Percentiles rank a stretch among this genome's conserved stretches.
These are phyloP conservation scores for Fonsecaea nubica DNA, from an alignment of 2,329 filamentous ascomycete species.

Conservation along the genomic window DNA sequence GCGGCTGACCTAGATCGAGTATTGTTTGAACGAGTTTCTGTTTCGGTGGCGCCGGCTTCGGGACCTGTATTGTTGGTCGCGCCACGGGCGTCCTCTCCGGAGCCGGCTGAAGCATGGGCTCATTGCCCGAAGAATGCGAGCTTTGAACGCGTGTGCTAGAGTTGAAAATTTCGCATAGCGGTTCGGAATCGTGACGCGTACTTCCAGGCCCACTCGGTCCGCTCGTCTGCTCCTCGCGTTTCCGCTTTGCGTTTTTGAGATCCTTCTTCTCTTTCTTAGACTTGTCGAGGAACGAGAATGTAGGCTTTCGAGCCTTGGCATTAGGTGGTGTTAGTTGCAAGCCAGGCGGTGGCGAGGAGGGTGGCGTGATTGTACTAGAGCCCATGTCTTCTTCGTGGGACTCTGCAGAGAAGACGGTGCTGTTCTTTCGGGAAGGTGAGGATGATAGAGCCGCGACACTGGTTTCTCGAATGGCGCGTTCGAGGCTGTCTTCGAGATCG, in stretches of 20 bases:
- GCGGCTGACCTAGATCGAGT: conserved; percentile 60
- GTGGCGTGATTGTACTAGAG: conserved; percentile 55
- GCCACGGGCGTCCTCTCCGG: conserved; percentile 18
- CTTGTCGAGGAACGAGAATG: conserved; percentile 56
- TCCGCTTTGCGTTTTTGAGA: conserved; percentile 46
- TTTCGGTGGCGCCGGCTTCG: conserved; percentile 31
- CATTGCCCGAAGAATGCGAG: conserved; percentile 17
- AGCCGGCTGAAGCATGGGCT: conserved; percentile 18
- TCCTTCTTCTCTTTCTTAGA: conserved; percentile 38
- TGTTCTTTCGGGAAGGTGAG: conserved; percentile 56
- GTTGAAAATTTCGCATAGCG: conserved; percentile 41
- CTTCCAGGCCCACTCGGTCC: conserved; percentile 36
- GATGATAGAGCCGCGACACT: conserved; percentile 52
- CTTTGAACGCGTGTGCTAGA: conserved; percentile 33
- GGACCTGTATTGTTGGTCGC: conserved; percentile 24
- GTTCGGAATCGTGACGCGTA: conserved; percentile 37
- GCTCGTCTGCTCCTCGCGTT: conserved; percentile 46
- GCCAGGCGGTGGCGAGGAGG: conserved; percentile 58
- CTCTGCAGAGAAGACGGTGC: conserved; percentile 51
- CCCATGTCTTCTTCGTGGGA: conserved; percentile 47
- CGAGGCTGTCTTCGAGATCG: conserved; percentile 54
- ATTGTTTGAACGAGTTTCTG: conserved; percentile 63
- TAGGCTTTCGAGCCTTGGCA: conserved; percentile 54
- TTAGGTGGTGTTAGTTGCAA: conserved; percentile 52
- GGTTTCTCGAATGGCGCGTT: conserved; percentile 57